Percentiles rank a stretch among this genome's conserved stretches.
These are phyloP conservation scores for Plasmodium ovale DNA, from an alignment of 169 alveolate genomes.

Conservation along the genomic window DNA sequence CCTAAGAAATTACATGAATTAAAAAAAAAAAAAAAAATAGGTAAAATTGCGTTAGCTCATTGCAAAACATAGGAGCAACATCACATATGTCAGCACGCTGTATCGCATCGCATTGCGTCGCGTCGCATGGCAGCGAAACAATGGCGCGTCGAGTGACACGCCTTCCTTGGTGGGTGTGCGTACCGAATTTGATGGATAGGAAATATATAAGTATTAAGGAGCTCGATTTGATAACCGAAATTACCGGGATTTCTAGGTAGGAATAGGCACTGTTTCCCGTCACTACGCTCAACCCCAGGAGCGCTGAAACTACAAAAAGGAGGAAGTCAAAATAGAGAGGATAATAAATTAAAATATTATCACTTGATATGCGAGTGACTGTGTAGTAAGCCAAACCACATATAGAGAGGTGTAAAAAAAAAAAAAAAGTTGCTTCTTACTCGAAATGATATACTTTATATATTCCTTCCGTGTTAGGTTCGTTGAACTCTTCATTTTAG, in stretches of 20 bases:
- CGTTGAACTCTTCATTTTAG: conserved; percentile 56
- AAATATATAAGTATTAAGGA: conserved; percentile 45
- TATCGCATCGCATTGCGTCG: no score
- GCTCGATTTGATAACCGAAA: conserved; percentile 57
- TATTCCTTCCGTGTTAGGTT: conserved; percentile 48
- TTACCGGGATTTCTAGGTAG: conserved; percentile 40
- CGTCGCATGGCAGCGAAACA: no score
- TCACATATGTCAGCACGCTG: no score
- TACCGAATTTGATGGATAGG: conserved; percentile 45
- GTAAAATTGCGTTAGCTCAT: no score
- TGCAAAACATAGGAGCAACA: no score
- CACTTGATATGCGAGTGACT: no score
- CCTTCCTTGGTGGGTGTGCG: no score
- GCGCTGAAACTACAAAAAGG: conserved; percentile 22
- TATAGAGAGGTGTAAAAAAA: neutral
- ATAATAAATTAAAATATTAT: neutral
- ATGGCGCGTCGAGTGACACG: no score
- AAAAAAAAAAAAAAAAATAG: neutral
- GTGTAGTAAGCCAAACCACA: neutral
- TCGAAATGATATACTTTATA: conserved; percentile 57
- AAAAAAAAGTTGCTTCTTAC: conserved; percentile 17
- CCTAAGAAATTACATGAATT: conserved; percentile 4
- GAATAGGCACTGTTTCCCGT: conserved; percentile 53
- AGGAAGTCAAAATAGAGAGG: neutral
- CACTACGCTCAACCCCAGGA: conserved; percentile 25